phyloP scores from a whole-genome alignment of 2,329 filamentous ascomycete species.

The Podosphaera leucotricha region DNA sequence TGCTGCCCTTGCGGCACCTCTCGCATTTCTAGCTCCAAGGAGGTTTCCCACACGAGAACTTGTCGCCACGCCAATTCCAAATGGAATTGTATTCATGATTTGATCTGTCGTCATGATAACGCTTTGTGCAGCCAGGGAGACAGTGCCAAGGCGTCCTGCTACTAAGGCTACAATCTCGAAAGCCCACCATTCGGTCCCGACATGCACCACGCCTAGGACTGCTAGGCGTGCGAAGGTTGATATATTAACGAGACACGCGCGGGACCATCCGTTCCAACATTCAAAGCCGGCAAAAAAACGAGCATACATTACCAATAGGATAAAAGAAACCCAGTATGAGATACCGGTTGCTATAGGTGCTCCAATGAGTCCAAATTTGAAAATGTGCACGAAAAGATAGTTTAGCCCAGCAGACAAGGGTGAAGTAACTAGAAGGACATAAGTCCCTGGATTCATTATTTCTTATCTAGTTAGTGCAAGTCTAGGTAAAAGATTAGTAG shows the following conservation, averaged over 20 bases:
- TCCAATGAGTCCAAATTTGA: conserved; percentile 49
- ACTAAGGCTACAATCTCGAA: conserved; percentile 77
- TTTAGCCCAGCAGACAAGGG: conserved; percentile 64
- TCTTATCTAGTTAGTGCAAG: conserved; percentile 10
- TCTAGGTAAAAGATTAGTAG: conserved; percentile 21
- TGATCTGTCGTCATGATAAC: conserved; percentile 83
- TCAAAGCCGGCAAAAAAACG: conserved; percentile 45
- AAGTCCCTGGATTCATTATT: conserved; percentile 63
- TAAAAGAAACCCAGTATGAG: conserved; percentile 67
- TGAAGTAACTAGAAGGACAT: conserved; percentile 60
- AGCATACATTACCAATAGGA: conserved; percentile 50
- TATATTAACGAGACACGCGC: conserved; percentile 40
- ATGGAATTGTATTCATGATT: conserved; percentile 57
- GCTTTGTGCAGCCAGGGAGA: conserved; percentile 58
- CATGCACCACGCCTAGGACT: conserved; percentile 53
- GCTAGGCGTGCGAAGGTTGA: conserved; percentile 52
- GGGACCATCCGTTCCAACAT: conserved; percentile 58
- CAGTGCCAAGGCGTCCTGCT: conserved; percentile 56
- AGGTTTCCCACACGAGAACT: conserved; percentile 60
- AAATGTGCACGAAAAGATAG: conserved; percentile 52
- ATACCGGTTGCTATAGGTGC: conserved; percentile 65
- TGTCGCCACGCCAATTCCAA: conserved; percentile 63
- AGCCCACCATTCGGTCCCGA: conserved; percentile 86
- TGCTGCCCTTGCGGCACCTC: conserved; percentile 45
- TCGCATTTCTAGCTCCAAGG: conserved; percentile 41